Base-by-base conservation (phyloP, 225 moss, liverwort and hornwort genomes). In the Bryum argenteum region DNA sequence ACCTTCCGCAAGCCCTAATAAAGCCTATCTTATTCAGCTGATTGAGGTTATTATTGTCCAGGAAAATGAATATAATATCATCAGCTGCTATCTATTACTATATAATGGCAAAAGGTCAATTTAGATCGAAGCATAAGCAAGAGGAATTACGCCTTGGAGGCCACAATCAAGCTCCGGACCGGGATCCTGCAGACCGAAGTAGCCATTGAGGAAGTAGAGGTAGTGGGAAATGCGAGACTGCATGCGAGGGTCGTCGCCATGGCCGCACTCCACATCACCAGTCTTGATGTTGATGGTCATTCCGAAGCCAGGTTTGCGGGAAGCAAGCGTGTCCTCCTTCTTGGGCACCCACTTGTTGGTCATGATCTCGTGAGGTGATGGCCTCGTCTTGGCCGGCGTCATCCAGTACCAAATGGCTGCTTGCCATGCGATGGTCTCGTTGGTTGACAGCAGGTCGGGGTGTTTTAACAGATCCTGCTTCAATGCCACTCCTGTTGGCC, bases 331-430 rank as follows among this genome's bases (percentile, higher is more conserved):
- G 5, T 93, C 91, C 0, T 9, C 16, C 42, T 81, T 85, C 1
- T 15, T 78, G 5, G 91, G 93, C 37, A 7, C 54, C 93, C 93
- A 97, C 71, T 77, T 66, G 54, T 84, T 82, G 11, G 85, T 70
- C 86, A 97, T 93, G 54, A 93, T 82, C 10, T 89, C 72, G 58
- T 97, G 96, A n/a, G 93, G 87, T 43, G 96, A 93, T 2, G 96
- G 90, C 67, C 93, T 80, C 18, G 90, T 90, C 63, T 87, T 83
- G 19, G 87, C 87, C 4, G 93, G 89, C 13, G 89, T 90, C 81
- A 89, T 72, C 96, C 96, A 97, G 58, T 82, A 80, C 88, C 89
- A 97, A 0, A 97, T 61, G 0, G 96, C 89, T 1, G 93, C 78
- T 18, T 87, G 80, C 78, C 89, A 97, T 2, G 96, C 91, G 1